These are phyloP conservation scores for Musa schizocarpa DNA, from an alignment of 176 grass and related monocot genomes.

Conservation along the genomic window DNA sequence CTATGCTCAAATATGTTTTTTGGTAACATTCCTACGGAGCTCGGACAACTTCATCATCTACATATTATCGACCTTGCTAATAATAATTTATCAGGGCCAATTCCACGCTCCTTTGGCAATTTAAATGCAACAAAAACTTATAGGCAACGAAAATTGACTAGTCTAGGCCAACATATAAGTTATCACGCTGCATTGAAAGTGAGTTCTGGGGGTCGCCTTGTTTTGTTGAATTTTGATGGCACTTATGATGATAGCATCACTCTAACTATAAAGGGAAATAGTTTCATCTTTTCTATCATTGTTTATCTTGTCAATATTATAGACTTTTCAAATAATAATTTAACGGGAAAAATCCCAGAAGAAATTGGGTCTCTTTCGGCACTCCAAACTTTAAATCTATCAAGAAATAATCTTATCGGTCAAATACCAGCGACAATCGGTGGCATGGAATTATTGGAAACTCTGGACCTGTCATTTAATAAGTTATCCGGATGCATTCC, in stretches of 20 bases:
- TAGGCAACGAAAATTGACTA: too few species aligned
- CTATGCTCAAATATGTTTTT: conserved; percentile 1
- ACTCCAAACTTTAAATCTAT: conserved; percentile 2
- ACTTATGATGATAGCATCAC: neutral
- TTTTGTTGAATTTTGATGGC: too few species aligned
- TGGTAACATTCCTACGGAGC: neutral
- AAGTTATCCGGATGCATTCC: neutral
- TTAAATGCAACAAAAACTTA: neutral
- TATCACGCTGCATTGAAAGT: too few species aligned
- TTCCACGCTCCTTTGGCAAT: conserved; percentile 2
- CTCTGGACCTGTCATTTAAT: conserved; percentile 15
- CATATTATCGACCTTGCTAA: conserved; percentile 18
- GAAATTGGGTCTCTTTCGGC: neutral
- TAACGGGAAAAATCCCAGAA: too few species aligned
- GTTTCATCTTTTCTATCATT: neutral
- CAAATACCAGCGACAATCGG: neutral
- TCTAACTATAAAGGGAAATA: neutral
- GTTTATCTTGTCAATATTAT: neutral
- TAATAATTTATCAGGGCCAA: neutral
- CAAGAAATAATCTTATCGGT: neutral
- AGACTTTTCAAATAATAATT: too few species aligned
- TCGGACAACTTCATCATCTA: conserved; percentile 2
- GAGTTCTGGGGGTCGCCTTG: too few species aligned
- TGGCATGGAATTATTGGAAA: conserved; percentile 6
- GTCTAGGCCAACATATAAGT: too few species aligned